A percentile compares a stretch with the other conserved stretches of the same genome.
phyloP scores from a whole-genome alignment of 192 early-diverging fungal genomes.

The Backusella macrospora region DNA sequence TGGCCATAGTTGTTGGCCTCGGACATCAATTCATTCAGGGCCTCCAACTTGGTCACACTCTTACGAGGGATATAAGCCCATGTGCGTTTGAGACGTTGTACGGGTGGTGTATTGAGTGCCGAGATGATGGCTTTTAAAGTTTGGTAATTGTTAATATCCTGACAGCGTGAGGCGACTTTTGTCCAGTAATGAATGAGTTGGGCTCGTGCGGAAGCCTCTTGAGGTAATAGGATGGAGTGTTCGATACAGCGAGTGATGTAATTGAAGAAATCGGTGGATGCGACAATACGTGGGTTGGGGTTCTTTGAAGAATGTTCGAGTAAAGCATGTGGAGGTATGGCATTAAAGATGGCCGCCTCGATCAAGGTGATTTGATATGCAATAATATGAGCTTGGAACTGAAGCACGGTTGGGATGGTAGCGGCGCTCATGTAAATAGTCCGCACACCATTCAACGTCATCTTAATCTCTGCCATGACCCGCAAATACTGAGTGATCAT shows the following conservation, averaged over 20 bases:
- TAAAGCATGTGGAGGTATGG: slow-evolving; percentile 63
- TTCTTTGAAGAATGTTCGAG: slow-evolving; percentile 64
- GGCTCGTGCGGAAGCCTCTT: slow-evolving; percentile 60
- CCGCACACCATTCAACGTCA: slow-evolving; percentile 54
- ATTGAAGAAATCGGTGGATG: slow-evolving; percentile 80
- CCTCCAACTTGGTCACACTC: slow-evolving; percentile 57
- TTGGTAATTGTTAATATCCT: slow-evolving; percentile 71
- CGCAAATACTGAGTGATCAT: slow-evolving; percentile 47
- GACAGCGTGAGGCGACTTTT: slow-evolving; percentile 64
- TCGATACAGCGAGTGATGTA: slow-evolving; percentile 76
- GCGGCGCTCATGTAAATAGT: slow-evolving; percentile 56
- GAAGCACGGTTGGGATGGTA: slow-evolving; percentile 55
- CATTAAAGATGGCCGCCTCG: slow-evolving; percentile 68
- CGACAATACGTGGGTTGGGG: slow-evolving; percentile 65
- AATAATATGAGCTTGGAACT: slow-evolving; percentile 65
- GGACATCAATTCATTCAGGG: slow-evolving; percentile 61
- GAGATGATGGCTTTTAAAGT: slow-evolving; percentile 70
- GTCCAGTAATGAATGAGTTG: slow-evolving; percentile 73
- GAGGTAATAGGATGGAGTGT: slow-evolving; percentile 65
- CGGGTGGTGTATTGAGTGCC: slow-evolving; percentile 70
- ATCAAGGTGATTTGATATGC: slow-evolving; percentile 72
- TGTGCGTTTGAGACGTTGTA: slow-evolving; percentile 70
- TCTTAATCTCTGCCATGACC: slow-evolving; percentile 50
- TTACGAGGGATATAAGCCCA: slow-evolving; percentile 74
- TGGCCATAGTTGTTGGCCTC: slow-evolving; percentile 73